Conservation (phyloP, 352 stramenopile genomes). For the Globisporangium alternatum region DNA sequence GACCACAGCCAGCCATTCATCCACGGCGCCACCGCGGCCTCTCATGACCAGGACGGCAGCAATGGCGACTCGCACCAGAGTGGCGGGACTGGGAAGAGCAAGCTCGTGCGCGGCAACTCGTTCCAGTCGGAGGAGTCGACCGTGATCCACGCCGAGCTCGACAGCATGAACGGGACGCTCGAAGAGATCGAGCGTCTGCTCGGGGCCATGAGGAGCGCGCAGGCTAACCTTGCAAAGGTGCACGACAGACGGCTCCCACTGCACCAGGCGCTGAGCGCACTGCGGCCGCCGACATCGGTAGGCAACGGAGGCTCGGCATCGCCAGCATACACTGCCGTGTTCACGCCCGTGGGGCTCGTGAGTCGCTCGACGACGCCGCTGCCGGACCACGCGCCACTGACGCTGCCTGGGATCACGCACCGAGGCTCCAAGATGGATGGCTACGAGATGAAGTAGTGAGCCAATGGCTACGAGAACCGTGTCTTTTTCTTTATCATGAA, state of each 20-base stretch:
- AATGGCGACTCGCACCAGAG: constrained; percentile 13
- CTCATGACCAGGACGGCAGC: constrained; percentile 11
- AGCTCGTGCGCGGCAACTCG: constrained; percentile 30
- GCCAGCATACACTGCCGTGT: neutral
- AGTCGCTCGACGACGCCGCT: constrained; percentile 7
- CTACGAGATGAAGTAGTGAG: neutral
- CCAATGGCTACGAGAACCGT: neutral
- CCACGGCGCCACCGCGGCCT: constrained; percentile 18
- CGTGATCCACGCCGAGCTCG: constrained; percentile 43
- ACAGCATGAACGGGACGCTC: constrained; percentile 43
- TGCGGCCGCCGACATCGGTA: neutral
- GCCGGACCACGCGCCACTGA: neutral
- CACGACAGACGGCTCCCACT: constrained; percentile 41
- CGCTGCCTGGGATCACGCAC: neutral
- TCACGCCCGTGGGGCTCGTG: neutral
- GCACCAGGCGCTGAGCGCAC: constrained; percentile 30
- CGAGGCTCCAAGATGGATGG: constrained; percentile 5
- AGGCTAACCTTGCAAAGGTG: constrained; percentile 36
- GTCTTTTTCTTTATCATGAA: neutral
- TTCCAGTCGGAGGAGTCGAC: constrained; percentile 43
- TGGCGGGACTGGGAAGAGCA: neutral
- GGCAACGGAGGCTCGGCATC: too few relatives aligned
- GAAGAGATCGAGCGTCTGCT: constrained; percentile 42
- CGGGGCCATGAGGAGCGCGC: constrained; percentile 32
- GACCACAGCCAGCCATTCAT: constrained; percentile 35